Base-by-base conservation (phyloP, 2,329 filamentous ascomycete species). In the Fusarium sp. region DNA sequence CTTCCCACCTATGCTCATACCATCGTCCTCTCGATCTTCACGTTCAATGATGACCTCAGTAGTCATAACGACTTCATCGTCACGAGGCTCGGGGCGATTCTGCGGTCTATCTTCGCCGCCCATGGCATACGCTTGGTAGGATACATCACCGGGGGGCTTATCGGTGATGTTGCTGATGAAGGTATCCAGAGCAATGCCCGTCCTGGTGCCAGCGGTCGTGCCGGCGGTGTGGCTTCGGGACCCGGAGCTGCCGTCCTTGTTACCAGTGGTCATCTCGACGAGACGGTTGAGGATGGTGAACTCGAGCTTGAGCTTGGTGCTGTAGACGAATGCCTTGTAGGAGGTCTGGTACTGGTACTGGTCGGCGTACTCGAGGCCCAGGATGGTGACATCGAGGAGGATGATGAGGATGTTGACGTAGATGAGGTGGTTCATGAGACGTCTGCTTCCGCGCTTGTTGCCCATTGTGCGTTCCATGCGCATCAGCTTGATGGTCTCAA, bases 401-500 rank as follows among this genome's bases (percentile, higher is more conserved):
- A 85, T 78, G 41, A 85, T 81, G n/a, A 81, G 54, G 2, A 80
- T 68, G 61, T 85, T 84, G 55, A 84, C 79, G 25, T 77, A 78
- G 25, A 84, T 76, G 6, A 85, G 76, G 63, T 84, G 82, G 61
- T 75, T 73, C 71, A 75, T 73, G 1, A 75, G 66, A 2, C 72
- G 71, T 23, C 73, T 64, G 11, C 66, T 71, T 4, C 64, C 65
- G 3, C 63, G 58, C 30, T 61, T 64, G 57, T 73, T 70, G 7
- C 70, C 65, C 57, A 75, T 67, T 14, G 66, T 65, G 3, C 78
- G 78, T 59, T 84, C 80, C 11, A 82, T 68, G 9, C 79, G 80
- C 52, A 87, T 77, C 56, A 87, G 80, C 33, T 79, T 82, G 58
- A 83, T 74, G 0, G 85, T 85, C 65, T 87, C 84, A 73, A 76